Conservation (phyloP, 1,139 yeast species). For the Wickerhamiella infanticola region DNA sequence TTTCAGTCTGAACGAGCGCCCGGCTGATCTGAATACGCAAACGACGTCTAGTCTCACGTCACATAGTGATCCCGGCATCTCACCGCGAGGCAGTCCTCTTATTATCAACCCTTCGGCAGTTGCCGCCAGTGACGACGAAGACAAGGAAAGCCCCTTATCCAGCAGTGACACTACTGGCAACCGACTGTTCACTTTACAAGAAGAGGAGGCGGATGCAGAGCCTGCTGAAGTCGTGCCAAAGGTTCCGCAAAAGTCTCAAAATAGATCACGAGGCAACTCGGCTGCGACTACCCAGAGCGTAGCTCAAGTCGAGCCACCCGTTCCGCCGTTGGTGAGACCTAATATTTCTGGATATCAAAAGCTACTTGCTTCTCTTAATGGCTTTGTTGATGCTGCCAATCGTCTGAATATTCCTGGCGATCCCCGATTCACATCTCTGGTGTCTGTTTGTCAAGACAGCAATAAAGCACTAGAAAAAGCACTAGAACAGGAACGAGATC, state of each 20-base stretch:
- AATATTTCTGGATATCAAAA: neutral
- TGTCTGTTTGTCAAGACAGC: neutral
- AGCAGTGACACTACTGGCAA: neutral
- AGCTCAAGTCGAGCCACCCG: neutral
- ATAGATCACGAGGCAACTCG: neutral
- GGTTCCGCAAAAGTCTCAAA: neutral
- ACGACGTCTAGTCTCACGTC: neutral
- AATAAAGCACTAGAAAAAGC: neutral
- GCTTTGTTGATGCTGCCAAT: neutral
- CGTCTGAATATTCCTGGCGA: neutral
- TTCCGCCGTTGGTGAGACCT: neutral
- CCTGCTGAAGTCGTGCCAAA: neutral
- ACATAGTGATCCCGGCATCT: neutral
- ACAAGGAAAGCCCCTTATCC: neutral
- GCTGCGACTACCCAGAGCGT: neutral
- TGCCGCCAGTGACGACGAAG: neutral
- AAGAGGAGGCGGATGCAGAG: slow-evolving; percentile 20
- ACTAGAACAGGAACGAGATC: neutral
- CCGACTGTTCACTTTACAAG: slow-evolving; percentile 54
- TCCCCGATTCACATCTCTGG: neutral
- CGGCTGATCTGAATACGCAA: no score
- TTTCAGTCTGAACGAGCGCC: no score
- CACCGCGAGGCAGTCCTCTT: neutral
- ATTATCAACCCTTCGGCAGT: neutral
- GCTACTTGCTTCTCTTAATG: neutral